A percentile compares a stretch with the other conserved stretches of the same genome.
Evolutionary conservation across 2,329 filamentous ascomycete species (phyloP).

Genomic region (Lachnellula cervina): DNA sequence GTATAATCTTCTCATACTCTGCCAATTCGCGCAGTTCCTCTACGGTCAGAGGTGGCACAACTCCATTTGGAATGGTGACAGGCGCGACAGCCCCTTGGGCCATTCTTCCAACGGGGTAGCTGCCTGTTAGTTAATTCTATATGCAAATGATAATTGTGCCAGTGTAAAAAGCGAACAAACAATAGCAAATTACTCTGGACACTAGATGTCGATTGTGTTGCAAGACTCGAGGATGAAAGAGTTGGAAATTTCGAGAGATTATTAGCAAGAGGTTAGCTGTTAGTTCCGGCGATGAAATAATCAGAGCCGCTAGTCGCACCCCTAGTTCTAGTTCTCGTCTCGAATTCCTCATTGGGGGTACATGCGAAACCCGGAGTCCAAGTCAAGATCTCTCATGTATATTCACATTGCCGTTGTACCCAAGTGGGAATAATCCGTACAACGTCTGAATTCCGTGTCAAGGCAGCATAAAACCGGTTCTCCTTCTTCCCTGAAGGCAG

Average conservation of each 20-base stretch:
- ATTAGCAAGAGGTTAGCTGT: background rate
- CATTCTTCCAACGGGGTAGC: conserved; percentile 22
- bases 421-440: background rate
- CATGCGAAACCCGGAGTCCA: background rate
- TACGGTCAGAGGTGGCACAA: conserved; percentile 33
- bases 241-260: background rate
- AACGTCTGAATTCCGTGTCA: background rate
- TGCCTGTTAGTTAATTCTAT: conserved; percentile 18
- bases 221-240: background rate
- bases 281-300: background rate
- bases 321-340: no score
- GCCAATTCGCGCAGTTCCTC: conserved; percentile 53
- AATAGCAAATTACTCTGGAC: conserved; percentile 9
- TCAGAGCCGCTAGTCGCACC: no score
- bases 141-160: conserved; percentile 8
- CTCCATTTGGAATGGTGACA: conserved; percentile 21
- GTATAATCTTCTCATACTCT: conserved; percentile 76
- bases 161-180: conserved; percentile 3
- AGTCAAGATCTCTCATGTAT: background rate
- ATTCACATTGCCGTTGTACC: background rate
- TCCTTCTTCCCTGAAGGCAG: no score
- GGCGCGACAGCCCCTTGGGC: conserved; percentile 35
- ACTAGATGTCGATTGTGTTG: background rate
- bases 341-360: background rate
- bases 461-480: background rate